Evolutionary conservation across 768 basidiomycete species (phyloP), one percentile per base, ranked within the genome.

Genomic region (Mycena vitilis): DNA sequence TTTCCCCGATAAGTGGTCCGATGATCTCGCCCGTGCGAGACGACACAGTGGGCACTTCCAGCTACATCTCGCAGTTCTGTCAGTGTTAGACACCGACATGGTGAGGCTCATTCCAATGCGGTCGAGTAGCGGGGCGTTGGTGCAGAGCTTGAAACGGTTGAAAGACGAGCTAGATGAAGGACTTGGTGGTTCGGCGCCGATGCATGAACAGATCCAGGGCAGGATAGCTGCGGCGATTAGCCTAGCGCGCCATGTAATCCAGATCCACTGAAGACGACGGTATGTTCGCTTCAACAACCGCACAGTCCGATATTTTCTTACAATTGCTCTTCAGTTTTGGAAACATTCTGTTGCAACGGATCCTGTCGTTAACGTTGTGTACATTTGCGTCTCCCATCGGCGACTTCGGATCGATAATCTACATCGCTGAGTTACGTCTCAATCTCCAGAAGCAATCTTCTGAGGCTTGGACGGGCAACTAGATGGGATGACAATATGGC

Each of bases 121-220:
- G 13, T 59, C 58, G 30, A 59, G 58, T 30, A 59, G 45, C 58
- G 25, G 23, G 9, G 58, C 45, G 25, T 36, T 59, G 58, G 16
- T 10, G 58, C 30, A 59, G 8, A 45, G 58, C 10, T 20, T 59
- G 58, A 59, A n/a, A 20, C 18, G 4, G 9, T 22, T 59, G 18
- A 59, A 36, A 36, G 9, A 10, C 6, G 44, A 59, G 10, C 30
- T 59, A 16, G 58, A 59, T 20, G 45, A 34, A 23, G 58, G 58
- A 1, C 20, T 59, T 20, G 58, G 58, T 4, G 34, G 58, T 22
- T 47, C 45, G 18, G 25, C 45, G 9, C 45, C 30, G 7, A 45
- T 59, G 36, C 10, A 36, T n/a, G 20, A 16, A 1, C 58, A 59
- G 20, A 45, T 59, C 15, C 15, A n/a, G 30, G 18, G 45, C 4